Base-by-base conservation (phyloP, 2,329 filamentous ascomycete species). In the Tolypocladium ophioglossoides region DNA sequence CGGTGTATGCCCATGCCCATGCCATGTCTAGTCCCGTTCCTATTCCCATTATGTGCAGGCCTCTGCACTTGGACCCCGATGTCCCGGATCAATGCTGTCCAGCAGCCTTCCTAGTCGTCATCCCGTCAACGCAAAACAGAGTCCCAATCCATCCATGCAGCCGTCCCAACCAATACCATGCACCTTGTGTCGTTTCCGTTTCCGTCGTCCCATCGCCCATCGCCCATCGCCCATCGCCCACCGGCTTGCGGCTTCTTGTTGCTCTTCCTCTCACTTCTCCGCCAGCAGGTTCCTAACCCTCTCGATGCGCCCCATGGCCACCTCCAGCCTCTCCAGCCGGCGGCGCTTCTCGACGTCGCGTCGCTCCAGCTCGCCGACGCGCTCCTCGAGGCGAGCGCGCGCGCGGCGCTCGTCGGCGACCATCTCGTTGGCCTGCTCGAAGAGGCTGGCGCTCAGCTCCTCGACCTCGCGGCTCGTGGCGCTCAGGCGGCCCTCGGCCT, bases 381-480 rank as follows among this genome's bases (percentile, higher is more conserved):
- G 74, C 66, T 86, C 83, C 71, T 91, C 86, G 27, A 94, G 75
- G 63, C 78, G 80, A 7, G 86, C 86, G 55, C 87, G 74, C 37
- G 85, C 86, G 54, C 82, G 78, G 46, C 89, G 75, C 74, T 94
- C 89, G 20, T 79, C 76, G 2, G 89, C 87, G 22, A 94, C 89
- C 89, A 94, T 94, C 71, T 91, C 84, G 67, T 94, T 94, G 52
- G 89, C 89, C 72, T 91, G 85, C 71, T 88, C 84, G 67, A 94
- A 94, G 53, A 94, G 72, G 51, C 79, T 80, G 22, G 81, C 85
- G 63, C 81, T 88, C 59, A 94, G 74, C 70, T 94, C 89, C 70
- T 92, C 89, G 22, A 92, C 79, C 72, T 94, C 89, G 14, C 74
- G 77, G 63, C 81, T 84, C 51, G 87, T 86, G 51, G 83, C 79